Base-by-base conservation (phyloP, 176 grass and related monocot genomes). In the Oryza punctata region DNA sequence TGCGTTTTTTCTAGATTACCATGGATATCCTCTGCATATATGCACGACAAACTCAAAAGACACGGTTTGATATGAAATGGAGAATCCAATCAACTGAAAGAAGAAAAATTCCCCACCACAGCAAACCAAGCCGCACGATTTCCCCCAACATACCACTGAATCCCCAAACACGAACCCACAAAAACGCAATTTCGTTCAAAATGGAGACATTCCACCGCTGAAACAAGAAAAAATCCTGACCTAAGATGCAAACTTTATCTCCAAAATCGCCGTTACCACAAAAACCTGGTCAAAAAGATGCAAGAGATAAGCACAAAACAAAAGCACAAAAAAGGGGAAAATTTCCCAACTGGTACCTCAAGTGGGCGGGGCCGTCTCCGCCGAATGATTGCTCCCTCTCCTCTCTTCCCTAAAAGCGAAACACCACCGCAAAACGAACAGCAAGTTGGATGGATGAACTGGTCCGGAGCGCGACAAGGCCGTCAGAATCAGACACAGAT, bases 301-400 rank as follows among this genome's bases (percentile, higher is more conserved):
- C 10, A 65, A 80, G 43, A 81, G 83, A 69, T 76, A 64, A 73
- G 10, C 4, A 72, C 70, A 79, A 69, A 73, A 66, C 37, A 68
- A 44, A 86, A 68, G 32, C 29, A 60, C 19, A 24, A 73, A 78
- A 25, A 69, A 66, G 64, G 9, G 60, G 64, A 9, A 49, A 69
- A 72, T 77, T 91, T 63, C 88, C 41, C 82, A 88, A 90, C 43
- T 73, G 64, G 81, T 70, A 89, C 82, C 77, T 69, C 65, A 47
- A 30, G 43, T 52, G 35, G 78, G 14, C 19, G 76, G 69, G 67
- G 33, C 69, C 72, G 89, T 49, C 43, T 19, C 70, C 69, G 77
- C 57, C n/a, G 74, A 85, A 90, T 91, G 87, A 95, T 95, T 82
- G 89, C 54, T 81, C 69, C 70, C 23, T 77, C 80, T 77, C 80